phyloP scores from a whole-genome alignment of 2,329 filamentous ascomycete genomes.

The Talaromyces verruculosus region DNA sequence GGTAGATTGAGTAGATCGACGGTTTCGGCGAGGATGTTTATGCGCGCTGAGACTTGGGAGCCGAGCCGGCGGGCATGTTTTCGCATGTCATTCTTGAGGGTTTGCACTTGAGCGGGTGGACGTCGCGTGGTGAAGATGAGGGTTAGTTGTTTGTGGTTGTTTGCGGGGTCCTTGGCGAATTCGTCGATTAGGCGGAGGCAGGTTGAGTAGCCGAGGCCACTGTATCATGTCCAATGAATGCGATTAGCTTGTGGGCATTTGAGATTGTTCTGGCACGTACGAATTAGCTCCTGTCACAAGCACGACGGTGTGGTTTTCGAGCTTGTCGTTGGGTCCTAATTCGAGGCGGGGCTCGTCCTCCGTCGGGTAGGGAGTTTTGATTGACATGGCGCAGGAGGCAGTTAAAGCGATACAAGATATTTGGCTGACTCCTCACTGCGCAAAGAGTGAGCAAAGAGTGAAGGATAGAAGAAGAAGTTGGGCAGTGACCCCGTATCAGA shows the following conservation, averaged over 20 bases:
- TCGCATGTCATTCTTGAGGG: conserved; percentile 7
- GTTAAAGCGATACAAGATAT: too few species aligned
- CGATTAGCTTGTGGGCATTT: conserved; percentile 16
- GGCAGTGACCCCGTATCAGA: not conserved
- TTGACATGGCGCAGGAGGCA: not conserved
- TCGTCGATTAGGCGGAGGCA: conserved; percentile 85
- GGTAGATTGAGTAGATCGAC: conserved; percentile 59
- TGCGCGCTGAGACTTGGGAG: conserved; percentile 41
- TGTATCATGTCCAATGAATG: conserved; percentile 40
- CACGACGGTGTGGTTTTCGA: conserved; percentile 40
- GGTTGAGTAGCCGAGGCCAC: conserved; percentile 82
- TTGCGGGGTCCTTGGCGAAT: conserved; percentile 70
- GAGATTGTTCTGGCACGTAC: conserved; percentile 49
- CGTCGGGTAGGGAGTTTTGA: not conserved
- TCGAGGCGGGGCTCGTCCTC: conserved; percentile 15
- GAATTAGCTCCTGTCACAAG: conserved; percentile 85
- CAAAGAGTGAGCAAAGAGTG: not conserved
- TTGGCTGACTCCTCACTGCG: not conserved
- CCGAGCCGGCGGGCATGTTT: conserved; percentile 56
- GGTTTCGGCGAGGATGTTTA: conserved; percentile 57
- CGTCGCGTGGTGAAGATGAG: conserved; percentile 85
- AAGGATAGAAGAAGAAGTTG: not conserved
- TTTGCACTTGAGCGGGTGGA: conserved; percentile 62
- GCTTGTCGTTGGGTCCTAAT: conserved; percentile 15
- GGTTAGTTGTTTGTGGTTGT: conserved; percentile 64